phyloP scores from a whole-genome alignment of 495 filamentous ascomycete genomes.

The Corynascus novoguineensis region DNA sequence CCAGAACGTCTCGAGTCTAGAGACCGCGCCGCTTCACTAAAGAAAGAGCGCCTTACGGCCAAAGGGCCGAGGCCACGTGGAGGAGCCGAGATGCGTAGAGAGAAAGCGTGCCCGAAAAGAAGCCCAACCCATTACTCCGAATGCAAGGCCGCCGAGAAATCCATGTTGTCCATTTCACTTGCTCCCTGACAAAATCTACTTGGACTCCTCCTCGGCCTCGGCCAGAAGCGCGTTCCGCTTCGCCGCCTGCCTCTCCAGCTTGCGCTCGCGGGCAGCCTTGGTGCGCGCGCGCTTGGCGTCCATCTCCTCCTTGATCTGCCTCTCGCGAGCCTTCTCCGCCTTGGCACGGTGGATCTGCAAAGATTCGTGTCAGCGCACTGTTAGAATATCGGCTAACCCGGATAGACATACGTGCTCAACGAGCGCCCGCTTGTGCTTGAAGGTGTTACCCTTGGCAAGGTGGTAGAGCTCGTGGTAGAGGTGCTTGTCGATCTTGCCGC shows the following conservation, averaged over 20 bases:
- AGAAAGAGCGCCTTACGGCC: slow-evolving; percentile 17
- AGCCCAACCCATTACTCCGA: slow-evolving; percentile 53
- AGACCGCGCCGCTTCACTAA: slow-evolving; percentile 24
- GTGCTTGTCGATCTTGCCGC: slow-evolving; percentile 99
- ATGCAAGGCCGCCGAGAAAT: slow-evolving; percentile 49
- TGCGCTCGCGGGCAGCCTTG: slow-evolving; percentile 98
- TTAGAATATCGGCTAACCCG: background rate
- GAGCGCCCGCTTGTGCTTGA: slow-evolving; percentile 99
- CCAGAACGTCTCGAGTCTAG: slow-evolving; percentile 21
- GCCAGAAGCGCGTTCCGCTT: slow-evolving; percentile 82
- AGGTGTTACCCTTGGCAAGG: slow-evolving; percentile 99
- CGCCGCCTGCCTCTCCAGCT: slow-evolving; percentile 74
- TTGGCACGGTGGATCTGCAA: slow-evolving; percentile 97
- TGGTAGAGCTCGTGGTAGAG: slow-evolving; percentile 99
- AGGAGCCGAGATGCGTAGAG: slow-evolving; percentile 35
- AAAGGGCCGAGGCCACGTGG: slow-evolving; percentile 20
- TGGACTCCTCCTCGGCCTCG: slow-evolving; percentile 61
- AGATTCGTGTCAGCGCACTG: slow-evolving; percentile 17
- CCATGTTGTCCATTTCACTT: slow-evolving; percentile 35
- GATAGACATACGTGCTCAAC: slow-evolving; percentile 93
- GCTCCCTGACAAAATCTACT: slow-evolving; percentile 31
- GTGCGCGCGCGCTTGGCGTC: slow-evolving; percentile 98
- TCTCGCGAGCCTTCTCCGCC: slow-evolving; percentile 95
- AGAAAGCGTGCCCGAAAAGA: slow-evolving; percentile 44
- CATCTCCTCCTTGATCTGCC: slow-evolving; percentile 95